Percentiles rank a stretch among this genome's conserved stretches.
phyloP scores from a whole-genome alignment of 2,329 filamentous ascomycete genomes.

The Sordariomycetes sp. region DNA sequence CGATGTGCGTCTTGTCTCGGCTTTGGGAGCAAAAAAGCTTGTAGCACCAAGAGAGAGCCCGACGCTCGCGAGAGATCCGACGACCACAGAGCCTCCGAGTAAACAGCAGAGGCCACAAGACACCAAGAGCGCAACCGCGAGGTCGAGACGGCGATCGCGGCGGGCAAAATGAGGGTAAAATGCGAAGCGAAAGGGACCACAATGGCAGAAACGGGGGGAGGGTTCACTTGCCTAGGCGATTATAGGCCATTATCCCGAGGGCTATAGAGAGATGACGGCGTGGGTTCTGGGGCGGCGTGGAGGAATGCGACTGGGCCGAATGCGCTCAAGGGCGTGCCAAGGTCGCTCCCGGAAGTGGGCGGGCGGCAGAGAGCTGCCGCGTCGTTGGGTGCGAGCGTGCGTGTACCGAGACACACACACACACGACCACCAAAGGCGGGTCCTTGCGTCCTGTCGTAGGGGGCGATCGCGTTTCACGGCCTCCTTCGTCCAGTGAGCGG shows the following conservation, averaged over 20 bases:
- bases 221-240: slow-evolving; percentile 9
- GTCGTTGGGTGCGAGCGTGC: neutral
- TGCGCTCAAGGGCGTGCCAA: neutral
- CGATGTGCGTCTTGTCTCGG: neutral
- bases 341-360: neutral
- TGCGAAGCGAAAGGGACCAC: neutral
- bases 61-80: neutral
- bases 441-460: neutral
- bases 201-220: neutral
- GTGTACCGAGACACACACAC: neutral
- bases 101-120: neutral
- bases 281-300: neutral
- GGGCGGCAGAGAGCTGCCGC: neutral
- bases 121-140: neutral
- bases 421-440: neutral
- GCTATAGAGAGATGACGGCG: neutral
- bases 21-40: neutral
- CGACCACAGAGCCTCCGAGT: neutral
- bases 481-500: neutral
- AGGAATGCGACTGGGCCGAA: neutral
- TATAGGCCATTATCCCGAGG: slow-evolving; percentile 9
- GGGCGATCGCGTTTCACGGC: neutral
- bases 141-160: slow-evolving; percentile 1
- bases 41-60: neutral
- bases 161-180: neutral